phyloP scores from a whole-genome alignment of 2,329 filamentous ascomycete species.

The Fusarium sp. region DNA sequence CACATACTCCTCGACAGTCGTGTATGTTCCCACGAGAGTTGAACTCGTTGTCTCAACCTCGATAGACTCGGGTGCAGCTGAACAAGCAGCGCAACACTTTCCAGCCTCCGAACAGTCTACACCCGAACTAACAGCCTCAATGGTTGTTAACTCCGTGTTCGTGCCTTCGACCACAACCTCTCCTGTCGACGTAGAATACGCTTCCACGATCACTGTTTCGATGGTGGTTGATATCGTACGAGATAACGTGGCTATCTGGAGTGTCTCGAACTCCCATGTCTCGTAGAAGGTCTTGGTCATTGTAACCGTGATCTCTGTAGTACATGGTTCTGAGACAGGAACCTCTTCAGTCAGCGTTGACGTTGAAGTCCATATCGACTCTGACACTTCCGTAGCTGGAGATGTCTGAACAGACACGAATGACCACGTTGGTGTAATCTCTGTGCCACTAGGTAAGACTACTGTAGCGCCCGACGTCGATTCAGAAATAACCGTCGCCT shows the following conservation, averaged over 20 bases:
- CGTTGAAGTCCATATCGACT: neutral
- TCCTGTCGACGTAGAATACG: slow-evolving; percentile 42
- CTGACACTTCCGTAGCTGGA: neutral
- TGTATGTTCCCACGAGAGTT: slow-evolving; percentile 3
- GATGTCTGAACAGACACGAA: neutral
- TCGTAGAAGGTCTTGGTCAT: slow-evolving; percentile 40
- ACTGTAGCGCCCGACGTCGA: neutral
- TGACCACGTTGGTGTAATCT: slow-evolving; percentile 1
- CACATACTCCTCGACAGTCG: slow-evolving; percentile 17
- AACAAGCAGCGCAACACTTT: slow-evolving; percentile 34
- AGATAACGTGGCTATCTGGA: slow-evolving; percentile 25
- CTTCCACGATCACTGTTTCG: slow-evolving; percentile 36
- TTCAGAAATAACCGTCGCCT: neutral
- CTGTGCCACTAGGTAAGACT: slow-evolving; percentile 1
- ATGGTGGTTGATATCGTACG: slow-evolving; percentile 36
- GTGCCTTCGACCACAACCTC: slow-evolving; percentile 30
- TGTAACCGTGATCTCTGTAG: slow-evolving; percentile 40
- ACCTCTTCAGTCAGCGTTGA: neutral
- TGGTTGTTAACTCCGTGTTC: slow-evolving; percentile 32
- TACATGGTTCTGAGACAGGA: slow-evolving; percentile 30
- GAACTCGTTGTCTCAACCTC: neutral
- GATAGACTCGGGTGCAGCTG: neutral
- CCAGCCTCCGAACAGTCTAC: slow-evolving; percentile 22
- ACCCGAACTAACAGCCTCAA: slow-evolving; percentile 31
- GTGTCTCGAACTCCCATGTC: slow-evolving; percentile 36